Evolutionary conservation across 768 basidiomycete species (phyloP).

Genomic region (Porphyrellus cyaneotinctus): DNA sequence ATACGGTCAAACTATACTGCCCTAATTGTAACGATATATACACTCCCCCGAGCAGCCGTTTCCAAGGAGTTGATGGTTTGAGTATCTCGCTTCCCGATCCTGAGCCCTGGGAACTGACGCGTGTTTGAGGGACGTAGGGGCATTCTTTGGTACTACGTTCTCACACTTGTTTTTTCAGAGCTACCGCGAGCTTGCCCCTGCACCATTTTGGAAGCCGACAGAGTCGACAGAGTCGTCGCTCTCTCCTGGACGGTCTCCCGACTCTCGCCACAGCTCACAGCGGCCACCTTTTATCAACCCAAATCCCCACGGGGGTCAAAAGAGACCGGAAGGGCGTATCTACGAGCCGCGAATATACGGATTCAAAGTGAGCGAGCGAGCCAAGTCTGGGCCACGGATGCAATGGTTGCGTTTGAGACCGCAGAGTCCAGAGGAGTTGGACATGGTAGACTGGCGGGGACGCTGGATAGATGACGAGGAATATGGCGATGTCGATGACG

Average conservation of each 20-base stretch:
- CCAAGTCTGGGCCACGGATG: slow-evolving; percentile 95
- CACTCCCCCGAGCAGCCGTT: slow-evolving; percentile 90
- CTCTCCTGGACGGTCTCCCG: slow-evolving; percentile 55
- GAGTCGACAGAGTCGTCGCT: slow-evolving; percentile 47
- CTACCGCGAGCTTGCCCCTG: slow-evolving; percentile 91
- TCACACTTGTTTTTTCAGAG: slow-evolving; percentile 97
- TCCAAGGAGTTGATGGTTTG: slow-evolving; percentile 91
- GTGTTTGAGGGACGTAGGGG: slow-evolving; percentile 52
- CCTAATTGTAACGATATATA: slow-evolving; percentile 98
- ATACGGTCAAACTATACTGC: slow-evolving; percentile 97
- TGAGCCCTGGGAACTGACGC: slow-evolving; percentile 9
- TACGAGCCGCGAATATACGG: slow-evolving; percentile 95
- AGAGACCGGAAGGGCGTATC: slow-evolving; percentile 78
- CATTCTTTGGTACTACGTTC: slow-evolving; percentile 99
- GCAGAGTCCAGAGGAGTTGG: slow-evolving; percentile 72
- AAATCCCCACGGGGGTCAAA: slow-evolving; percentile 86
- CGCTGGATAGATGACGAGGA: slow-evolving; percentile 80
- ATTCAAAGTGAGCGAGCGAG: slow-evolving; percentile 94
- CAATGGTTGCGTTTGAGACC: slow-evolving; percentile 91
- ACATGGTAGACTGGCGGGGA: slow-evolving; percentile 87
- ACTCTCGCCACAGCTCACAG: slow-evolving; percentile 45
- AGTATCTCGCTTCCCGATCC: slow-evolving; percentile 6
- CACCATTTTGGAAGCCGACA: slow-evolving; percentile 84
- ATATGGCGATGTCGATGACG: slow-evolving; percentile 62
- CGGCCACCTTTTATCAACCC: slow-evolving; percentile 75